phyloP scores from a whole-genome alignment of 2,329 filamentous ascomycete genomes.

The Aspergillus neoniger region DNA sequence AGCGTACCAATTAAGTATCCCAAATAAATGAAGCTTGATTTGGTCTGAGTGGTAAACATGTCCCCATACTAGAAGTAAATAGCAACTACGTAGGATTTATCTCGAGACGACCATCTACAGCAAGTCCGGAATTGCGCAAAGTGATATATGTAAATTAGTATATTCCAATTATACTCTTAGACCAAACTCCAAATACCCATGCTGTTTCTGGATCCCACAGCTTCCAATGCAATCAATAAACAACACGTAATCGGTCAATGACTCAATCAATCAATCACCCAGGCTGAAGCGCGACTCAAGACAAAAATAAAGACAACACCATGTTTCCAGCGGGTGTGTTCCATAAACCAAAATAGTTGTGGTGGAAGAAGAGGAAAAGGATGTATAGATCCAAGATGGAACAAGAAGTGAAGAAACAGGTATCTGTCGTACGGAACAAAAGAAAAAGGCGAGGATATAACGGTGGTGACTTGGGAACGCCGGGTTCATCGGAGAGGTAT shows the following conservation, averaged over 20 bases:
- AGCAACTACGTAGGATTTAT: background rate
- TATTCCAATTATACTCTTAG: constrained; percentile 9
- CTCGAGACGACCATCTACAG: background rate
- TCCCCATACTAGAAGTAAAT: background rate
- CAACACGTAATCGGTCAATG: background rate
- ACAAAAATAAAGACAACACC: background rate
- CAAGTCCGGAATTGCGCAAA: background rate
- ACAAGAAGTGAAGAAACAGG: background rate
- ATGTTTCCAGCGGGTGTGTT: background rate
- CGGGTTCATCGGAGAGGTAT: background rate
- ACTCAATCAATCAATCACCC: background rate
- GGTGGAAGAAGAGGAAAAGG: background rate
- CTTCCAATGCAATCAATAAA: constrained; percentile 13
- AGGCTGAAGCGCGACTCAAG: constrained; percentile 9
- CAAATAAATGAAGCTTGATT: background rate
- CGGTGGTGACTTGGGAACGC: background rate
- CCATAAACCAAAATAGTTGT: background rate
- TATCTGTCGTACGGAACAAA: background rate
- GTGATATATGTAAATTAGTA: background rate
- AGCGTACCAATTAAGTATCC: background rate
- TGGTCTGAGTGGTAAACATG: background rate
- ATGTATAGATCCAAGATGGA: background rate
- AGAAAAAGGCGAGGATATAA: background rate
- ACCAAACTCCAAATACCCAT: constrained; percentile 4
- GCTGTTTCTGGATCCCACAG: background rate